A percentile compares a stretch with the other conserved stretches of the same genome.
Evolutionary conservation across 2,329 filamentous ascomycete species (phyloP).

Genomic region (Pestalotiopsis fici): DNA sequence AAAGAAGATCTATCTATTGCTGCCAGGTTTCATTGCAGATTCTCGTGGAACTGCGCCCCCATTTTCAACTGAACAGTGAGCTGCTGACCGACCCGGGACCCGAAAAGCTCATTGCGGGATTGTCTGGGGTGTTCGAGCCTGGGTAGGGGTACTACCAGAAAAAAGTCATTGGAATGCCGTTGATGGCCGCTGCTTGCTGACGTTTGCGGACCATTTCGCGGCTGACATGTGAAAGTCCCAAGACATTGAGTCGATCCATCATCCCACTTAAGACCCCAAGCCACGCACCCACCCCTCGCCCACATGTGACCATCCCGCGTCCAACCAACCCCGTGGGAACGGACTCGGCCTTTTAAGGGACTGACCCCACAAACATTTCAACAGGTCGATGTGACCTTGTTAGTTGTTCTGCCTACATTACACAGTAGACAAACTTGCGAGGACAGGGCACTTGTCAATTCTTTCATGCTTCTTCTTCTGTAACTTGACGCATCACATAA

Average conservation of each 20-base stretch:
- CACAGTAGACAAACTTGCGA: not conserved
- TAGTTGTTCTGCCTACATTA: not conserved
- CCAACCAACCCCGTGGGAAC: too few species aligned
- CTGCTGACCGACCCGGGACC: not conserved
- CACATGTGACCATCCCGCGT: too few species aligned
- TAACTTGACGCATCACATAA: too few species aligned
- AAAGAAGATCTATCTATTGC: not conserved
- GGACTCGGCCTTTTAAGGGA: not conserved
- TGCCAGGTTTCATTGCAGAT: not conserved
- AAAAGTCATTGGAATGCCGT: not conserved
- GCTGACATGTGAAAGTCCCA: constrained; percentile 10
- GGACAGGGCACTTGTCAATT: too few species aligned
- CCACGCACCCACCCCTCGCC: not conserved
- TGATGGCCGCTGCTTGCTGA: constrained; percentile 5
- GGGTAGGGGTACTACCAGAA: not conserved
- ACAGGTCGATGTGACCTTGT: too few species aligned
- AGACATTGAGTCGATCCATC: not conserved
- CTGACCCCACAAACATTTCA: not conserved
- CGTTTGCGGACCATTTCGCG: not conserved
- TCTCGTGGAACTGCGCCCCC: not conserved
- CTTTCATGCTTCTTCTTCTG: too few species aligned
- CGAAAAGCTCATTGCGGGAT: not conserved
- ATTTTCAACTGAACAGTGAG: not conserved
- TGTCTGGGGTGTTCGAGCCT: not conserved
- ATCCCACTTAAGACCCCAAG: constrained; percentile 1